phyloP scores from a whole-genome alignment of 169 alveolate genomes.

The Cryptosporidium canis region DNA sequence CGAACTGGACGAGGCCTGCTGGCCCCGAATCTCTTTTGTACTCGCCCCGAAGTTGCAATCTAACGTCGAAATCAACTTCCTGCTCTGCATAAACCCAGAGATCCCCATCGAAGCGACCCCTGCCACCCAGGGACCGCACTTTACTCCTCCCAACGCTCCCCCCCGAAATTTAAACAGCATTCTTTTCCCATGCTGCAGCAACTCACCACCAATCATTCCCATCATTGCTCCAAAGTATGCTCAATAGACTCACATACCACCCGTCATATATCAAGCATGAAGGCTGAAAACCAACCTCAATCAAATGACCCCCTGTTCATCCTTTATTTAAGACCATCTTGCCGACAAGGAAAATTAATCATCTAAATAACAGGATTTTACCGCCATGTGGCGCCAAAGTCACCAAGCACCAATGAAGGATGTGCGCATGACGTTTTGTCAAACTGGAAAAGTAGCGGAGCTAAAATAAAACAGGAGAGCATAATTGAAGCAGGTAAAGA shows the following conservation, averaged over 20 bases:
- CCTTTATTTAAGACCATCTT: no score
- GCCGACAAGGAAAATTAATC: background rate
- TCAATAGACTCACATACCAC: background rate
- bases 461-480: background rate
- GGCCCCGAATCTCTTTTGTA: background rate
- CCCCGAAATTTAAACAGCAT: background rate
- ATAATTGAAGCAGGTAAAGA: no score
- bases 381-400: conserved; percentile 7
- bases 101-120: background rate
- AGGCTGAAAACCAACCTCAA: background rate
- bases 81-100: background rate
- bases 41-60: background rate
- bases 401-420: background rate
- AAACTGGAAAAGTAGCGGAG: background rate
- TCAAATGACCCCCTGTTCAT: background rate
- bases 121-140: background rate
- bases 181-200: background rate
- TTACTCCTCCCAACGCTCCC: background rate
- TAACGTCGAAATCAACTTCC: background rate
- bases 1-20: background rate
- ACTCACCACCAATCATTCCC: background rate
- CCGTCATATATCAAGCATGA: background rate
- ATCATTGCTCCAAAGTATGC: background rate
- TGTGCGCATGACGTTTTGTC: background rate
- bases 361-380: background rate